Evolutionary conservation across 2,329 filamentous ascomycete genomes (phyloP), one percentile per base, ranked within the genome.

Genomic region (Sphaerulina populicola): DNA sequence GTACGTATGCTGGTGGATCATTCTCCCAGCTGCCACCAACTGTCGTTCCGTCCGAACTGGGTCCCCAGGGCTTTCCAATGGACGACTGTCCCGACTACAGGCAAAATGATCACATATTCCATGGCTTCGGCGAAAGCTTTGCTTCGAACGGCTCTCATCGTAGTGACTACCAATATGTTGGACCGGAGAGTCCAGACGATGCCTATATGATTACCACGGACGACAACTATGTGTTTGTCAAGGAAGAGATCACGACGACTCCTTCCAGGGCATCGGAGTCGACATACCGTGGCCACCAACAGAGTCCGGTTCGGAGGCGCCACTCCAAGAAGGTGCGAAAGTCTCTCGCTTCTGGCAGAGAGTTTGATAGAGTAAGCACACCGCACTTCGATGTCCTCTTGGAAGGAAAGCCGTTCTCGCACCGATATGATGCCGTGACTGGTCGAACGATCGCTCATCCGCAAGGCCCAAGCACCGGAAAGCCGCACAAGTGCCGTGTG

Each of bases 31-130:
- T 36, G 6, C 55, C 53, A 2, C 54, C 57, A 29, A 54, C 60
- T 2, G 55, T 64, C 4, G 57, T 62, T 6, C 63, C 62, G 9
- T 61, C 62, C 1, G 56, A 63, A 31, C 51, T 65, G 2, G 56
- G 51, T 6, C 56, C 58, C 4, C 57, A 56, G 35, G 56, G 56
- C 37, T 62, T 57, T 31, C 30, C 42, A 0, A 58, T 59, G 53
- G 49, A 57, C 2, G 41, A 56, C 3, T 58, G 55, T 41, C 29
- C 49, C 1, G 46, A 35, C 4, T 60, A 53, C 31, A 44, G 54
- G 30, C 43, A 49, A 54, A 42, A 30, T 37, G 49, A 8, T 31
- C 54, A 30, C 41, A 51, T 40, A 45, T 23, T 37, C 14, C 54
- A 51, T 12, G 51, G 36, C 7, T 51, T 54, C n/a, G 35, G 35